Evolutionary conservation across 2,329 filamentous ascomycete species (phyloP), one percentile per base, ranked within the genome.

Genomic region (Colletotrichum sp.): DNA sequence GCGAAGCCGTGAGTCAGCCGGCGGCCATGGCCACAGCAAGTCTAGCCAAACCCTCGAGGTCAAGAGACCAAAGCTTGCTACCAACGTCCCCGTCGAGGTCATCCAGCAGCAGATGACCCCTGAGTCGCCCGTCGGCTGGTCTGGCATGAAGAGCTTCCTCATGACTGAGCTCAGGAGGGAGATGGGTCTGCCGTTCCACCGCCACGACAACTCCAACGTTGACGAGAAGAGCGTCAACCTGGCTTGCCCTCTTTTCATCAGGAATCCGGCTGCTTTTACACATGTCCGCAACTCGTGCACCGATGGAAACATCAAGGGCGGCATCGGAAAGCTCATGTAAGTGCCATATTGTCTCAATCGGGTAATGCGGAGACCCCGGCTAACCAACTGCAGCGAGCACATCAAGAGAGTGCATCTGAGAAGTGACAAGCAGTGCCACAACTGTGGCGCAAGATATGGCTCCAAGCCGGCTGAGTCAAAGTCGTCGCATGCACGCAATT

Each of bases 291-390:
- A 76, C 34, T 76, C 74, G 2, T 76, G 74, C 9, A 76, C 74
- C 7, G 74, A 76, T 36, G 74, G 74, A 19, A 76, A 76, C 65
- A 76, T 76, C 59, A 76, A 76, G 49, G 74, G 74, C 6, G 74
- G 74, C 4, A 76, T 76, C 8, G 74, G 74, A n/a, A 76, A 76
- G 71, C 59, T 76, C 25, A 76, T 76, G 74, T 76, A 36, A 73
- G 74, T 63, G 29, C 12, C 5, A n/a, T 8, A 27, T 5, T 64
- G 19, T 11, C 27, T 16, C 15, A 52, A 59, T 59, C 29, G 39
- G 29, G n/a, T 63, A 63, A 63, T 63, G 59, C 59, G 32, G 67
- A 15, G 36, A 30, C 8, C 12, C 25, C 11, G 69, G n/a, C 36
- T 67, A 36, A 72, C 72, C 34, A 25, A 71, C 59, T 52, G 15